Percentiles rank a stretch among this genome's conserved stretches.
Conservation (phyloP, 2,329 filamentous ascomycete genomes). For the Epichloe glyceriae region DNA sequence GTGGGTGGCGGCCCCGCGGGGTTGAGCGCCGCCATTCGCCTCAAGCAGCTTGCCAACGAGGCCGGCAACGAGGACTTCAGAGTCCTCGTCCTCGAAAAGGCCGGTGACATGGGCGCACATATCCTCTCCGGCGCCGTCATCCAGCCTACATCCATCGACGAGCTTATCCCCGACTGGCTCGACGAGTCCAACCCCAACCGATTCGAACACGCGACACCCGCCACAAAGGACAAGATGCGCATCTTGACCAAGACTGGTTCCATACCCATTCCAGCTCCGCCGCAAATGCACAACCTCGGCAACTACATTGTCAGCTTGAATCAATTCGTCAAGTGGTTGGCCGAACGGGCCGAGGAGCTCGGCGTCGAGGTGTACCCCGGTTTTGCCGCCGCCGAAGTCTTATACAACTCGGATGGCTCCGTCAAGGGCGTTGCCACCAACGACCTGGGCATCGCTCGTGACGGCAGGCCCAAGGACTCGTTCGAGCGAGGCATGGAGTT, state of each 20-base stretch:
- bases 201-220: constrained; percentile 79
- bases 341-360: constrained; percentile 88
- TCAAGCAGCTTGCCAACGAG: constrained; percentile 92
- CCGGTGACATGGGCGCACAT: constrained; percentile 86
- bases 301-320: constrained; percentile 97
- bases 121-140: constrained; percentile 94
- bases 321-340: constrained; percentile 90
- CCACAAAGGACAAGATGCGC: constrained; percentile 75
- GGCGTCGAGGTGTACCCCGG: constrained; percentile 95
- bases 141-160: constrained; percentile 74
- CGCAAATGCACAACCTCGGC: constrained; percentile 96
- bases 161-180: constrained; percentile 89
- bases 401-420: constrained; percentile 76
- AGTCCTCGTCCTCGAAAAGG: constrained; percentile 86
- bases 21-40: constrained; percentile 78
- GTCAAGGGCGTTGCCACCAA: constrained; percentile 94
- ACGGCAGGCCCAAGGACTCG: constrained; percentile 73
- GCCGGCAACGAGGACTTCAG: constrained; percentile 93
- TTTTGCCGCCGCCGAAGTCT: constrained; percentile 84
- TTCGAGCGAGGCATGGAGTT: constrained; percentile 99
- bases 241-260: constrained; percentile 75
- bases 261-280: constrained; percentile 74
- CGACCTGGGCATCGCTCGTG: constrained; percentile 71
- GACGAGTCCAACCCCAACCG: constrained; percentile 75
- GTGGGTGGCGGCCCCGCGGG: constrained; percentile 93